These are phyloP conservation scores for Trifolium repens DNA, from an alignment of 306 rosid genomes.

Conservation along the genomic window DNA sequence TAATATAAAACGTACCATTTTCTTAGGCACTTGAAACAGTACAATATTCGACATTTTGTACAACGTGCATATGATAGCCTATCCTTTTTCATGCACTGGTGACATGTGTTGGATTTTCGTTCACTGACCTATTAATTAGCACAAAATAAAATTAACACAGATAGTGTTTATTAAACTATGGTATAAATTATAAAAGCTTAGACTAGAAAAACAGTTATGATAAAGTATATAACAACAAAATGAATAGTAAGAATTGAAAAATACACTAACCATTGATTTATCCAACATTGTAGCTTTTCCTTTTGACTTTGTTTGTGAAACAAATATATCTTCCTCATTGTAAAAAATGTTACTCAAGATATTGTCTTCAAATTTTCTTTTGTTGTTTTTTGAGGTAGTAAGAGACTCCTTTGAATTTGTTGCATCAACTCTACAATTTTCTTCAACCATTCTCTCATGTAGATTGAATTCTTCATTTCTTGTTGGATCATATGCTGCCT, in stretches of 20 bases:
- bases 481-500: neutral
- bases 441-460: neutral
- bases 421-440: neutral
- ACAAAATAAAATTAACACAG: neutral
- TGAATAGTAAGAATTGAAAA: slow-evolving; percentile 8
- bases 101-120: slow-evolving; percentile 49
- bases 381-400: neutral
- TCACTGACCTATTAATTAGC: slow-evolving; percentile 35
- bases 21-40: slow-evolving; percentile 61
- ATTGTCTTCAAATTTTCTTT: slow-evolving; percentile 33
- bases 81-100: slow-evolving; percentile 66
- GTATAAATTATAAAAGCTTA: neutral
- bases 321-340: slow-evolving; percentile 11
- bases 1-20: slow-evolving; percentile 56
- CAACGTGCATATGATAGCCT: slow-evolving; percentile 51
- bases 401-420: slow-evolving; percentile 17
- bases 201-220: neutral
- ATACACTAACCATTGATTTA: slow-evolving; percentile 19
- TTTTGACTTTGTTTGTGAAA: slow-evolving; percentile 38
- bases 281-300: slow-evolving; percentile 38
- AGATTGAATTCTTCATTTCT: slow-evolving; percentile 11
- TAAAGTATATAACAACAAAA: neutral
- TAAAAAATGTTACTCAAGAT: neutral
- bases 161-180: neutral
- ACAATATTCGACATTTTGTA: slow-evolving; percentile 57